Conservation (phyloP, 2,329 filamentous ascomycete species). For the Hortaea werneckii region DNA sequence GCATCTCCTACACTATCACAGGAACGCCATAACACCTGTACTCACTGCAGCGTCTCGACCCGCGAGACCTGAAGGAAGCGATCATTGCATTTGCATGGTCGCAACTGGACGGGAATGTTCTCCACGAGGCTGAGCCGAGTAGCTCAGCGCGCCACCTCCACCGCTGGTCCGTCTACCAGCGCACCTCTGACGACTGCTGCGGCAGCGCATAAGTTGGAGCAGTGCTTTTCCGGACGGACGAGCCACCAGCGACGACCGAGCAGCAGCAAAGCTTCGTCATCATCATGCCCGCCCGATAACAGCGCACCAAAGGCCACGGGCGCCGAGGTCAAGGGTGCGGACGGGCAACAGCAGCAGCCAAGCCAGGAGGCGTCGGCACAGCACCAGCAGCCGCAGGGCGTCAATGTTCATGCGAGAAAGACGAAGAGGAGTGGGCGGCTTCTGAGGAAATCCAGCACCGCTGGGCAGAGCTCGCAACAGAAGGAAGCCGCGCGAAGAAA, state of each 20-base stretch:
- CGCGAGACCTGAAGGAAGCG: too few relatives aligned
- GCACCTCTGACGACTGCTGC: conserved; percentile 15
- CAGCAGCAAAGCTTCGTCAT: conserved; percentile 37
- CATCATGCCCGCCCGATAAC: conserved; percentile 31
- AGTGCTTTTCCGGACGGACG: conserved; percentile 27
- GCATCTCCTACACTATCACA: neutral
- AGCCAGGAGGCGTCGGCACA: conserved; percentile 1
- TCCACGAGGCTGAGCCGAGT: conserved; percentile 22
- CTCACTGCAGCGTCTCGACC: neutral
- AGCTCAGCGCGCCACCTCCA: conserved; percentile 19
- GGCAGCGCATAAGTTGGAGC: conserved; percentile 12
- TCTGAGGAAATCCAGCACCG: neutral
- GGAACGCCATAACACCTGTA: neutral
- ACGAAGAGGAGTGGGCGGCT: conserved; percentile 6
- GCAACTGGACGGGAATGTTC: conserved; percentile 14
- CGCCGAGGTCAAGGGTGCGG: conserved; percentile 5
- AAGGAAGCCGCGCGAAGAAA: neutral
- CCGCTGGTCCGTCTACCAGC: conserved; percentile 8
- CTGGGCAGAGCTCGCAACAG: neutral
- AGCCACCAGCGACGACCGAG: conserved; percentile 40
- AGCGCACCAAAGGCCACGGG: conserved; percentile 19
- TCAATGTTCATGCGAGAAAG: conserved; percentile 5
- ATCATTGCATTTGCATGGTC: conserved; percentile 1
- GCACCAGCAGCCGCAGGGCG: too few relatives aligned
- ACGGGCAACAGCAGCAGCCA: conserved; percentile 9